Evolutionary conservation across 140 eudicot genomes (phyloP), one percentile per base, ranked within the genome.

Genomic region (Stevia rebaudiana): DNA sequence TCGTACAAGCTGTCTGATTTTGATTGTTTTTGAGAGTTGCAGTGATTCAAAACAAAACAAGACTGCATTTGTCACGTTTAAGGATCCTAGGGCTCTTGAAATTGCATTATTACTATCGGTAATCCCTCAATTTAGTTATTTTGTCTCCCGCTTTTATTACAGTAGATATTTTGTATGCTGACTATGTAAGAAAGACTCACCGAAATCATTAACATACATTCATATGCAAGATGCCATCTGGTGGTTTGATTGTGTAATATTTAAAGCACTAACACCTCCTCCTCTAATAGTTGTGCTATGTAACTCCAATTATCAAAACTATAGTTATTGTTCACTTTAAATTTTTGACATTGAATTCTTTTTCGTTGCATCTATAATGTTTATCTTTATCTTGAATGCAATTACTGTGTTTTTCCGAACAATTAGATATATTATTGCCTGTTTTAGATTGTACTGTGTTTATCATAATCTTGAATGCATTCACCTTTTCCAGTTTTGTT

Each of bases 81-180:
- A 86, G 68, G 97, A 89, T 70, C 73, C 92, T 0, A 84, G 57
- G 67, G 97, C 97, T 19, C 94, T 89, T 65, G 97, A 89, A 83
- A 83, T 89, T 30, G 97, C 97, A 13, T 70, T 86, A 71, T 65
- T 89, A 59, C 69, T 89, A 50, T 86, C 97, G 87, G 97, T 89
- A 83, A 65, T 23, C 39, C 42, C 42, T 67, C n/a, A 18, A 28
- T 53, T 63, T 31, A 55, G 31, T 55, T 25, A 17, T 47, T 47
- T 0, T 19, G 7, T 3, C 8, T 58, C 16, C 8, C 8, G 2
- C 23, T 39, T 54, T 24, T 39, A 1, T 52, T 13, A 28, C 37
- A 51, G 25, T 51, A 37, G 52, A 52, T 24, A 28, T n/a, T 64
- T 6, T 46, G 43, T 63, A 63, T 31, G 61, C 22, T 13, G 15